Base-by-base conservation (phyloP, 2,329 filamentous ascomycete species). In the Botrytis tulipae region DNA sequence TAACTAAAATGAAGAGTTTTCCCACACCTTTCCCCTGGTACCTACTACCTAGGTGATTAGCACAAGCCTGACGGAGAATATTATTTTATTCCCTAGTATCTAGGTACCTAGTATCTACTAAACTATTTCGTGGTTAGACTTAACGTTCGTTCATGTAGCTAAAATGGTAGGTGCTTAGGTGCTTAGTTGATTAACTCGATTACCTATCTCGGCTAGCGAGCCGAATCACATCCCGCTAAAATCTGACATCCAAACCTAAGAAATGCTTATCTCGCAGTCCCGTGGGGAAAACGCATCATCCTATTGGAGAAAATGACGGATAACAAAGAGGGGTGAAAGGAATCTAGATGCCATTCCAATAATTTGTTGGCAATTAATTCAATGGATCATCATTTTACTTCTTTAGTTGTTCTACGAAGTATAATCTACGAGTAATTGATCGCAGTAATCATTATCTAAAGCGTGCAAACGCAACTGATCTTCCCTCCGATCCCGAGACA, bases 181-280 rank as follows among this genome's bases (percentile, higher is more conserved):
- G 48, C 48, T 54, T 54, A n/a, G 10, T 54, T n/a, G 48, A 16
- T 54, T 54, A 54, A 25, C 48, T 54, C 48, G 25, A 54, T 7
- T 54, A 3, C 48, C 48, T 54, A 16, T 54, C 12, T 54, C 48
- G 48, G 48, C 48, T 54, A 54, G 40, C 40, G 12, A 42, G 40
- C 40, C 40, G 40, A 42, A 10, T 0, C n/a, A n/a, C 2, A n/a
- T n/a, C n/a, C 25, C 16, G 7, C 35, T 8, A 18, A n/a, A 62
- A 20, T 14, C 60, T 9, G 25, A 20, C 25, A n/a, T n/a, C 1
- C 5, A 42, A 42, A 42, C 35, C 32, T 40, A 42, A n/a, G 7
- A 40, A 62, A 62, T 62, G 60, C 60, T 62, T 62, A 62, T 62
- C 60, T 62, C 37, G 25, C 40, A 63, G 37, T 71, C 69, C 32